These are phyloP conservation scores for Chloroidium sp. DNA, from an alignment of 163 green algal species.

Conservation along the genomic window DNA sequence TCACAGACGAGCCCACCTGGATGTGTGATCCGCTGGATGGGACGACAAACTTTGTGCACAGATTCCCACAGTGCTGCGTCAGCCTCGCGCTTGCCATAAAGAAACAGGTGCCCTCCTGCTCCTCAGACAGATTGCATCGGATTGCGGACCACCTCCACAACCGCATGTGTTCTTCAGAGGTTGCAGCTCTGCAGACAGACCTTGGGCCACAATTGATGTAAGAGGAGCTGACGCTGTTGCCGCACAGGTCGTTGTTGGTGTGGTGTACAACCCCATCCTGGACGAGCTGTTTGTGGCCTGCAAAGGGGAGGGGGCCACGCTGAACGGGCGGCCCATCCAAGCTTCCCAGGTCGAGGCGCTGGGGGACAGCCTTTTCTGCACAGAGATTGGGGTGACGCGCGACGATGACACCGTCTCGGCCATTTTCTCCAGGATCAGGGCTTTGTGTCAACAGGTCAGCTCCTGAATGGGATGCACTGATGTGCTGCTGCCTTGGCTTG, in stretches of 20 bases:
- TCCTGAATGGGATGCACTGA: no score
- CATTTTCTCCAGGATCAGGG: constrained; percentile 60
- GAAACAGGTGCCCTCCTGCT: constrained; percentile 16
- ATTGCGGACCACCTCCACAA: no score
- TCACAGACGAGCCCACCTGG: constrained; percentile 90
- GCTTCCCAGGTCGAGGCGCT: constrained; percentile 46
- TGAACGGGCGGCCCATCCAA: constrained; percentile 63
- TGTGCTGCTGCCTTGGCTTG: no score
- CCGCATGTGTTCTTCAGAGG: no score
- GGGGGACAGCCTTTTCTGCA: constrained; percentile 65
- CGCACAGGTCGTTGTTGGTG: constrained; percentile 51
- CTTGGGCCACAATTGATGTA: no score
- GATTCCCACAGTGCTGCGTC: constrained; percentile 85
- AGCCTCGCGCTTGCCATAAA: constrained; percentile 80
- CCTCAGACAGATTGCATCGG: not conserved
- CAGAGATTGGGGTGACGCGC: constrained; percentile 76
- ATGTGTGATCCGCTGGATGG: constrained; percentile 40
- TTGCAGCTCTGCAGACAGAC: no score
- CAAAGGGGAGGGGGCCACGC: constrained; percentile 53
- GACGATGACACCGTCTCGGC: constrained; percentile 34
- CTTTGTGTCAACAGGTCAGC: constrained; percentile 9
- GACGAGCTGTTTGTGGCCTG: constrained; percentile 77
- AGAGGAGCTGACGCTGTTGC: no score
- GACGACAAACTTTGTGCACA: constrained; percentile 97
- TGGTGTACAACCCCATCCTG: constrained; percentile 90